Evolutionary conservation across 352 stramenopile species (phyloP).

Genomic region (Phytopythium sindhum): DNA sequence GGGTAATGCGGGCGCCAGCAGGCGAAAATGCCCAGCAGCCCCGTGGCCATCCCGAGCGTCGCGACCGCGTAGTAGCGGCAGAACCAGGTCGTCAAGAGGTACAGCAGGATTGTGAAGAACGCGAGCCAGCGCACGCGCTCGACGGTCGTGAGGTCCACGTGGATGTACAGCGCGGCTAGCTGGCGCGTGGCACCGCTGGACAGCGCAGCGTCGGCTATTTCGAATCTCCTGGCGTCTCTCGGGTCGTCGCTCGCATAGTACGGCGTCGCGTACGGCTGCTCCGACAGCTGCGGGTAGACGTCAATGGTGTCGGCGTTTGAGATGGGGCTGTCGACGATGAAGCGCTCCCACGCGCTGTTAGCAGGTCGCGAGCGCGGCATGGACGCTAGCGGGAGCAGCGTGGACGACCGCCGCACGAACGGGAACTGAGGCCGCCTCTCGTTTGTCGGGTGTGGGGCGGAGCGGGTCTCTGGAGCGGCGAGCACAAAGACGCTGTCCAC

Average conservation of each 20-base stretch:
- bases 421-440: not conserved
- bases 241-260: not conserved
- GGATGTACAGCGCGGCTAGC: slow-evolving; percentile 28
- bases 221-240: not conserved
- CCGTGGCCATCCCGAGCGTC: slow-evolving; percentile 20
- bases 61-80: slow-evolving; percentile 25
- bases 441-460: not conserved
- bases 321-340: not conserved
- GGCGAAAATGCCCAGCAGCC: slow-evolving; percentile 22
- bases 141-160: slow-evolving; percentile 30
- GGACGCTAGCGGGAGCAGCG: not conserved
- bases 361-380: not conserved
- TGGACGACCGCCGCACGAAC: not conserved
- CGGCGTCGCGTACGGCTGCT: not conserved
- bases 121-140: slow-evolving; percentile 33
- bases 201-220: not conserved
- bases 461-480: not conserved
- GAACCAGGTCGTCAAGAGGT: slow-evolving; percentile 29
- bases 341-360: not conserved
- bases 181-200: slow-evolving; percentile 8
- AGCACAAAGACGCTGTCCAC: not conserved
- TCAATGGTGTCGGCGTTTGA: not conserved
- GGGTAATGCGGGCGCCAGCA: slow-evolving; percentile 27
- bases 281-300: not conserved
- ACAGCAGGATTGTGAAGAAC: slow-evolving; percentile 32